phyloP scores from a whole-genome alignment of 2,329 filamentous ascomycete species.

The Pyrenophora teres region DNA sequence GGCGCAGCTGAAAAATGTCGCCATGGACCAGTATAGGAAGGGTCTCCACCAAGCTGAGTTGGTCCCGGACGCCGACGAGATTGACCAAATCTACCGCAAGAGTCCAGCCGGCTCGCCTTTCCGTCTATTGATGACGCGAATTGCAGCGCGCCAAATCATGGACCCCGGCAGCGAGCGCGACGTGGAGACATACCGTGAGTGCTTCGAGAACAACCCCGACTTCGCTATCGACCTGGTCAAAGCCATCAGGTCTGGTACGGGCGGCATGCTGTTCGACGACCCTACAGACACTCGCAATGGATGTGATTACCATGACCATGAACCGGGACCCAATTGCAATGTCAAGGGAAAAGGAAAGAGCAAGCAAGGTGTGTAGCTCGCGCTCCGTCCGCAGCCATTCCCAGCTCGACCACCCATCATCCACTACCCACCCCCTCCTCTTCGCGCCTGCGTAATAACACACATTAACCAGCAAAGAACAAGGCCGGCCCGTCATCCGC shows the following conservation, averaged over 20 bases:
- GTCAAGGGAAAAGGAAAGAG: conserved; percentile 40
- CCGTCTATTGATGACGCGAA: conserved; percentile 56
- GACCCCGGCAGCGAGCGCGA: conserved; percentile 57
- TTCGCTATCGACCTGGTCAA: conserved; percentile 61
- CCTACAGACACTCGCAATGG: conserved; percentile 52
- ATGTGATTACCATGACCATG: conserved; percentile 59
- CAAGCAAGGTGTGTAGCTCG: conserved; percentile 46
- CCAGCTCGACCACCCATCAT: conserved; percentile 9
- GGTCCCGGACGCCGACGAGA: conserved; percentile 60
- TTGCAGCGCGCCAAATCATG: conserved; percentile 63
- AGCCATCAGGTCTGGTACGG: conserved; percentile 56
- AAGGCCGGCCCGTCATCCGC: conserved; percentile 39
- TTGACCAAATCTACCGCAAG: conserved; percentile 58
- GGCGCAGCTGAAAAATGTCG: conserved; percentile 57
- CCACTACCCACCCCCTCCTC: conserved; percentile 1
- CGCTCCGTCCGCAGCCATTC: conserved; percentile 16
- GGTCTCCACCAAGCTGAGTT: conserved; percentile 56
- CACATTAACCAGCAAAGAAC: conserved; percentile 46
- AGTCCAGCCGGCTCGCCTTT: conserved; percentile 55
- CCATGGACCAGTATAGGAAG: conserved; percentile 60
- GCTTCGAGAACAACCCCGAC: conserved; percentile 56
- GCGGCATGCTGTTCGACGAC: conserved; percentile 58
- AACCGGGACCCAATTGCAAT: conserved; percentile 49
- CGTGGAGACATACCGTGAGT: conserved; percentile 55
- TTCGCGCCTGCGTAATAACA: conserved; percentile 38